Percentiles rank a stretch among this genome's conserved stretches.
These are phyloP conservation scores for Inga laurina DNA, from an alignment of 306 rosid genomes.

Conservation along the genomic window DNA sequence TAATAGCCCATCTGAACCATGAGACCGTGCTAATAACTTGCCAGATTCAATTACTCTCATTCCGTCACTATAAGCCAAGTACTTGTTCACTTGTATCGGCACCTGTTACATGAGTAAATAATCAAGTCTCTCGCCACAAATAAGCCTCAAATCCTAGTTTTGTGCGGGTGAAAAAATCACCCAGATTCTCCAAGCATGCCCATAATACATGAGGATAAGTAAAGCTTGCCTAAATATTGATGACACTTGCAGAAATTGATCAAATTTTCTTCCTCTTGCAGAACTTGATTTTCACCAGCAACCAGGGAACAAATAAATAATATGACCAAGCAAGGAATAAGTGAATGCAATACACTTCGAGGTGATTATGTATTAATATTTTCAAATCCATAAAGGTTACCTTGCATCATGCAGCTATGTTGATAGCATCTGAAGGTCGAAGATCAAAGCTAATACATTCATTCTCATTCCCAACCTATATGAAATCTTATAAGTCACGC, in stretches of 20 bases:
- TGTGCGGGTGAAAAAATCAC: constrained; percentile 8
- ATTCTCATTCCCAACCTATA: constrained; percentile 72
- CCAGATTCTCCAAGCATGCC: constrained; percentile 14
- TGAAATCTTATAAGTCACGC: not conserved
- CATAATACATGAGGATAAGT: not conserved
- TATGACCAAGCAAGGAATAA: not conserved
- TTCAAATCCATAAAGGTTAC: constrained; percentile 37
- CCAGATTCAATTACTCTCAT: constrained; percentile 89
- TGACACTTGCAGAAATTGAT: not conserved
- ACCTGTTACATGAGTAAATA: constrained; percentile 48
- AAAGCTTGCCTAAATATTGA: not conserved
- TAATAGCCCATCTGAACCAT: constrained; percentile 75
- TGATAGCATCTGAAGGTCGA: constrained; percentile 98
- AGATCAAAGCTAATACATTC: constrained; percentile 87
- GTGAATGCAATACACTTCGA: constrained; percentile 8
- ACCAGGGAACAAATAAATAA: not conserved
- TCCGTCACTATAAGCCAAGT: constrained; percentile 88
- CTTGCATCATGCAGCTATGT: constrained; percentile 97
- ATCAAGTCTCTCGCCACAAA: constrained; percentile 8
- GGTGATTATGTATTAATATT: not conserved
- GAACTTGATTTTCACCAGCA: constrained; percentile 11
- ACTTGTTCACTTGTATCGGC: constrained; percentile 93
- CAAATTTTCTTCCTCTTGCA: not conserved
- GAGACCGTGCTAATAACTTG: constrained; percentile 56
- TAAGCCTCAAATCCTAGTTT: not conserved